A percentile compares a stretch with the other conserved stretches of the same genome.
These are phyloP conservation scores for Botrytis byssoidea DNA, from an alignment of 2,329 filamentous ascomycete species.

Conservation along the genomic window DNA sequence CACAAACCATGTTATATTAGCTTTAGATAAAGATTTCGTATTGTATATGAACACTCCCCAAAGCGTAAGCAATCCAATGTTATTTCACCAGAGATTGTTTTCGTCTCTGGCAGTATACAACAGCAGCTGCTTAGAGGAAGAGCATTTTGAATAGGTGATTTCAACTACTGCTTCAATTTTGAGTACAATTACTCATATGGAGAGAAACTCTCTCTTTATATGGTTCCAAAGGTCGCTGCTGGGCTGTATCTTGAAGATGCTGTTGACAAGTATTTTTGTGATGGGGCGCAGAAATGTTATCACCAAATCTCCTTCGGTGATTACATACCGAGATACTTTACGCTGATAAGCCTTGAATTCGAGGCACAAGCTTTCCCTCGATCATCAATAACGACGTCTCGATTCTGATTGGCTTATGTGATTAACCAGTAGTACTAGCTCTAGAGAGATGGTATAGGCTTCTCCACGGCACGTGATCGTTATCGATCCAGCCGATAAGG, in stretches of 20 bases:
- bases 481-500: neutral
- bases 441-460: neutral
- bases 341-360: too few relatives aligned
- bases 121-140: neutral
- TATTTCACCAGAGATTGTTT: neutral
- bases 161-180: neutral
- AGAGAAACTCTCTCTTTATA: neutral
- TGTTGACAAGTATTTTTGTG: neutral
- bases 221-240: neutral
- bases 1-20: neutral
- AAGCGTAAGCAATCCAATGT: neutral
- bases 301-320: too few relatives aligned
- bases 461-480: conserved; percentile 5
- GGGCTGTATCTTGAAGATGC: neutral
- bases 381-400: too few relatives aligned
- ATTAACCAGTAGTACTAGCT: too few relatives aligned
- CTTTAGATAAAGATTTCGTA: neutral
- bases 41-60: neutral
- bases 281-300: neutral
- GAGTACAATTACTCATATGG: neutral
- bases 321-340: too few relatives aligned
- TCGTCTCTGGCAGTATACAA: neutral
- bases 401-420: too few relatives aligned
- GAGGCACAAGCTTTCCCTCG: too few relatives aligned
- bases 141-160: neutral